phyloP scores from a whole-genome alignment of 2,329 filamentous ascomycete species.

The Colletotrichum liriopes region DNA sequence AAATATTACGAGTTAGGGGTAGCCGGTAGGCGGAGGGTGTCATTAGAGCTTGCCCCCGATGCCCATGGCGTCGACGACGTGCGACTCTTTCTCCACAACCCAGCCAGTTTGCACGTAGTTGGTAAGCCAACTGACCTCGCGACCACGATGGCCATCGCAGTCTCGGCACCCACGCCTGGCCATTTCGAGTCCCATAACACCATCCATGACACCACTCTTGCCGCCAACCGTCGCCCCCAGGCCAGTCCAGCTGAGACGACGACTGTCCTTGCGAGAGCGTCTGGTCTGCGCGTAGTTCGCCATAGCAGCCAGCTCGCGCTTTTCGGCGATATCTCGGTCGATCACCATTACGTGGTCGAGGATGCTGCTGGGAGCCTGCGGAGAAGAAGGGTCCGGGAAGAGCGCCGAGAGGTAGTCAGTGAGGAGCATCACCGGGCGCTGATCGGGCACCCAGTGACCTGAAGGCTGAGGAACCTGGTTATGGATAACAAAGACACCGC shows the following conservation, averaged over 20 bases:
- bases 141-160: conserved; percentile 51
- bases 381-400: conserved; percentile 50
- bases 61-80: conserved; percentile 40
- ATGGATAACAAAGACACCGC: conserved; percentile 57
- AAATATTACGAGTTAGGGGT: not conserved
- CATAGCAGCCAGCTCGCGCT: conserved; percentile 59
- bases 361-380: conserved; percentile 45
- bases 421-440: conserved; percentile 46
- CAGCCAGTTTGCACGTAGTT: conserved; percentile 43
- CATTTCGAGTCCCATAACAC: conserved; percentile 54
- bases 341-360: conserved; percentile 55
- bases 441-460: conserved; percentile 23
- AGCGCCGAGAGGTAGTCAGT: conserved; percentile 56
- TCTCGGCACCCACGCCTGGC: conserved; percentile 52
- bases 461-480: conserved; percentile 36
- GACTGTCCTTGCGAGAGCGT: conserved; percentile 46
- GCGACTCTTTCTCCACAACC: conserved; percentile 37
- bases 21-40: not conserved
- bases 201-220: conserved; percentile 51
- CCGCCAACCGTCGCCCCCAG: conserved; percentile 53
- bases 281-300: conserved; percentile 50
- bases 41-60: conserved; percentile 17
- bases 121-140: conserved; percentile 53
- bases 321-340: conserved; percentile 59
- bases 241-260: conserved; percentile 59